Evolutionary conservation across 306 rosid species (phyloP).

Genomic region (Castanea crenata): DNA sequence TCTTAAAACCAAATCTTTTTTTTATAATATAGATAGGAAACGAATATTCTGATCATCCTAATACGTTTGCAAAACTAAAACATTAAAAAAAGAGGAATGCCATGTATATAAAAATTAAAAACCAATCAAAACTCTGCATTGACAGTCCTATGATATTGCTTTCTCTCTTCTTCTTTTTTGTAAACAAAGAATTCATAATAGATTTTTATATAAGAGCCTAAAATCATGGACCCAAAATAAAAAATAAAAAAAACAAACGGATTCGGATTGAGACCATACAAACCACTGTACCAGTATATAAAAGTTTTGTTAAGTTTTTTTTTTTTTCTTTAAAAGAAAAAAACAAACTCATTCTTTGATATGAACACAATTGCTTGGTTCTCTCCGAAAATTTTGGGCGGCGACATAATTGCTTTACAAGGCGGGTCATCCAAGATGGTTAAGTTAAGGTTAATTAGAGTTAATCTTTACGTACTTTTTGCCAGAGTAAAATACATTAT

Average conservation of each 20-base stretch:
- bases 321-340: not conserved
- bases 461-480: not conserved
- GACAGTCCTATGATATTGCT: not conserved
- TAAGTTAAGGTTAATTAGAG: not conserved
- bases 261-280: too few species aligned
- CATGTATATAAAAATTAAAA: not conserved
- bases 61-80: slow-evolving; percentile 1
- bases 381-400: slow-evolving; percentile 17
- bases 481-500: not conserved
- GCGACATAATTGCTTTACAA: not conserved
- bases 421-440: not conserved
- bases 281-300: too few species aligned
- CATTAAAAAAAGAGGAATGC: too few species aligned
- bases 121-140: not conserved
- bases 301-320: not conserved
- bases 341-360: not conserved
- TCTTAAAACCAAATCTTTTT: not conserved
- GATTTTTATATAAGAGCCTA: not conserved
- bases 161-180: too few species aligned
- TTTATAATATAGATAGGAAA: not conserved
- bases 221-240: not conserved
- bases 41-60: slow-evolving; percentile 4
- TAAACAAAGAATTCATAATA: not conserved
- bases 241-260: too few species aligned
- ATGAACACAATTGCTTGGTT: not conserved